These are phyloP conservation scores for Gracilaria caudata DNA, from an alignment of 23 red algal species.

Conservation along the genomic window DNA sequence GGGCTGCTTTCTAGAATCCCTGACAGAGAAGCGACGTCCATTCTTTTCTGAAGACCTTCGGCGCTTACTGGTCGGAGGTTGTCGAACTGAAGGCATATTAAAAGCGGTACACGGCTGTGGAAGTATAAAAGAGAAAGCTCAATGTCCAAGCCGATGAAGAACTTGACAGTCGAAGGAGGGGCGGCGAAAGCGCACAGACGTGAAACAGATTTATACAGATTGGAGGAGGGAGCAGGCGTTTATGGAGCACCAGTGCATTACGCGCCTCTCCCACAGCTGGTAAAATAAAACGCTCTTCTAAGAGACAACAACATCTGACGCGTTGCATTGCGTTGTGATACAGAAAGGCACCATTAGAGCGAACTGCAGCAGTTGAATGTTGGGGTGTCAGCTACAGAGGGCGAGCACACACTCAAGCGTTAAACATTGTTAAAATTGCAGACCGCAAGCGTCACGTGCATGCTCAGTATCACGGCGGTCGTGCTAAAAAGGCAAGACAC, in stretches of 20 bases:
- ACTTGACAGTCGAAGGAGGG: no score
- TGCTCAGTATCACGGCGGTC: background rate
- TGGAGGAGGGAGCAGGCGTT: background rate
- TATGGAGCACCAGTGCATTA: background rate
- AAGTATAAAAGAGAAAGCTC: background rate
- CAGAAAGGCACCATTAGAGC: background rate
- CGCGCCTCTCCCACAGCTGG: background rate
- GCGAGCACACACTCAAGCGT: background rate
- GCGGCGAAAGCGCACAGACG: no score
- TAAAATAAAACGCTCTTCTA: background rate
- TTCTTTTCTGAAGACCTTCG: constrained; percentile 51
- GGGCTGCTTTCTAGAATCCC: constrained; percentile 45
- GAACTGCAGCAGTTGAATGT: background rate
- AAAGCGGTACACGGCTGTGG: background rate
- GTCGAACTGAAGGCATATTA: constrained; percentile 6
- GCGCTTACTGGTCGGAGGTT: constrained; percentile 45
- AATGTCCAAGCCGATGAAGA: background rate
- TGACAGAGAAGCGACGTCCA: constrained; percentile 44
- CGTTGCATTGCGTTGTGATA: constrained; percentile 2
- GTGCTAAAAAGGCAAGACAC: background rate
- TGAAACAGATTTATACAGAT: background rate
- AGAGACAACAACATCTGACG: background rate
- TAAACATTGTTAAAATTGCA: background rate
- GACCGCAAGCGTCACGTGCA: background rate
- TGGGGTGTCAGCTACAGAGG: background rate